phyloP scores from a whole-genome alignment of 148 eudicot species.

The Agrostemma githago region DNA sequence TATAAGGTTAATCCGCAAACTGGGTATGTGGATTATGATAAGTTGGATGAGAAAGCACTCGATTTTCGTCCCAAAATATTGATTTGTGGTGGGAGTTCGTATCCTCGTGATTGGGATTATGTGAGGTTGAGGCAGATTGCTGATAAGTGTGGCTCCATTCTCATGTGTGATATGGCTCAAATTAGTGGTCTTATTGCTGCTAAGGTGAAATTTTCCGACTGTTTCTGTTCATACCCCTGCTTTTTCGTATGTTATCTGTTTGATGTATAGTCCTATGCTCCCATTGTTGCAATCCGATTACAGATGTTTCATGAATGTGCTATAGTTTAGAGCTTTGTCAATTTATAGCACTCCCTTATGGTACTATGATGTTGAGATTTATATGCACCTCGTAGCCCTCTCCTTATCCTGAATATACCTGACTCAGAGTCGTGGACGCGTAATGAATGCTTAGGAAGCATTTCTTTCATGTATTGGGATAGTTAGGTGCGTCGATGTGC shows the following conservation, averaged over 20 bases:
- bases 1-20: slow-evolving; percentile 71
- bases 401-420: too few species aligned
- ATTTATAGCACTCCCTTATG: not conserved
- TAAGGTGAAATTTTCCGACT: slow-evolving; percentile 41
- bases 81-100: slow-evolving; percentile 89
- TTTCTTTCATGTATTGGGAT: not conserved
- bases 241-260: too few species aligned
- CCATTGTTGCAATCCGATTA: not conserved
- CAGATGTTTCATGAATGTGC: not conserved
- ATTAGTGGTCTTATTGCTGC: slow-evolving; percentile 92
- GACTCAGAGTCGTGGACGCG: not conserved
- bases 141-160: slow-evolving; percentile 72
- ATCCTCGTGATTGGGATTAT: slow-evolving; percentile 96
- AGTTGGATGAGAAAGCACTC: slow-evolving; percentile 76
- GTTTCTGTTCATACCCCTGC: not conserved
- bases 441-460: not conserved
- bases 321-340: not conserved
- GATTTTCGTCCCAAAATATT: slow-evolving; percentile 90
- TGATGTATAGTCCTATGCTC: not conserved
- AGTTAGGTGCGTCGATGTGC: not conserved
- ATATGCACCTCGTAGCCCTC: too few species aligned
- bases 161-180: slow-evolving; percentile 97
- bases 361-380: not conserved
- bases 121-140: slow-evolving; percentile 71
- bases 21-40: slow-evolving; percentile 73